A percentile compares a stretch with the other conserved stretches of the same genome.
Evolutionary conservation across 371 early-diverging fungal species (phyloP).

Genomic region (Mortierella sp.): DNA sequence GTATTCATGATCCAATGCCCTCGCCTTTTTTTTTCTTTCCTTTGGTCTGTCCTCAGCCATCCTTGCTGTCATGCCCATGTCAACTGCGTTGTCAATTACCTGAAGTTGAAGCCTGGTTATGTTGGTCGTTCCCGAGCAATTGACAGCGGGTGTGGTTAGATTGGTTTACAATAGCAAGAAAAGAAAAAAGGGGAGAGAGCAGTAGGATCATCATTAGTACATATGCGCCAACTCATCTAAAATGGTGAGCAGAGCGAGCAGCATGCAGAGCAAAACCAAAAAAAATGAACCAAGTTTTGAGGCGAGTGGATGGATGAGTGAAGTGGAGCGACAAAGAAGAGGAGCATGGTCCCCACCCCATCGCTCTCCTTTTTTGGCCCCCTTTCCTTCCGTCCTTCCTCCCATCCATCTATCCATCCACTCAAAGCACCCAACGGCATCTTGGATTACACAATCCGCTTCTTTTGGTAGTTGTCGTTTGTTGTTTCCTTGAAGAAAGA

Average conservation of each 20-base stretch:
- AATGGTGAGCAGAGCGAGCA: slow-evolving; percentile 4
- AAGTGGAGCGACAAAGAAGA: too few species aligned
- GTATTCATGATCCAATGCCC: not conserved
- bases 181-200: not conserved
- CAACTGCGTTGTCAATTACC: slow-evolving; percentile 11
- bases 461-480: too few species aligned
- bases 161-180: not conserved
- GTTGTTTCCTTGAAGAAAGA: not conserved
- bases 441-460: not conserved
- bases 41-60: not conserved
- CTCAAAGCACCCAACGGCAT: not conserved
- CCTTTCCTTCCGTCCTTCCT: not conserved
- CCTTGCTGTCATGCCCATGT: not conserved
- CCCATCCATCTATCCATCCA: not conserved
- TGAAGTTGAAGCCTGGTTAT: slow-evolving; percentile 33
- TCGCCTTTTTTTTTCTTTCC: not conserved
- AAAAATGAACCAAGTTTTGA: not conserved
- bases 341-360: not conserved
- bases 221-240: not conserved
- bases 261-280: not conserved
- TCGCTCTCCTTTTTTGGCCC: not conserved
- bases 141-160: not conserved
- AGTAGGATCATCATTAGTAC: not conserved
- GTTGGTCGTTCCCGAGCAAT: not conserved
- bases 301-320: not conserved